phyloP scores from a whole-genome alignment of 2,329 filamentous ascomycete species.

The Colletotrichum destructivum region DNA sequence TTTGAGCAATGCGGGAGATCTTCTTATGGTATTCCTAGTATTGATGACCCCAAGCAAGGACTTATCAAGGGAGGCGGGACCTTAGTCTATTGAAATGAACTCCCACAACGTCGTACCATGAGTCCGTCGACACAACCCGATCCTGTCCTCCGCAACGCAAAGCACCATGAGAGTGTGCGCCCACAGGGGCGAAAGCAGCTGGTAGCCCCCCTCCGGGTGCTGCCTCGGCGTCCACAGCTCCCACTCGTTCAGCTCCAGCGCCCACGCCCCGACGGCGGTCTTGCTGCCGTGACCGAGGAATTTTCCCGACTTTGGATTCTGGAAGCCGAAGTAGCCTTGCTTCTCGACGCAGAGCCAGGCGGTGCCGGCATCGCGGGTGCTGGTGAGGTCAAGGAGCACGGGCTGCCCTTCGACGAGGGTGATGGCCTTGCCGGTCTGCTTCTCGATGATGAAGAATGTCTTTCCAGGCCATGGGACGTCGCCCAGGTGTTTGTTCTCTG shows the following conservation, averaged over 20 bases:
- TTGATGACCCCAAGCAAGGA: too few species aligned
- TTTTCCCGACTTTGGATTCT: constrained; percentile 51
- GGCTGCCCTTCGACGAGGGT: constrained; percentile 19
- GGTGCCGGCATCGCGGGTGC: not conserved
- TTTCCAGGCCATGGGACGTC: constrained; percentile 43
- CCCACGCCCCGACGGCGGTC: not conserved
- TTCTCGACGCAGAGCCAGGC: constrained; percentile 56
- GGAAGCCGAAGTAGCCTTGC: constrained; percentile 57
- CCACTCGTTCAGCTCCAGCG: not conserved
- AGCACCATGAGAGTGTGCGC: constrained; percentile 3
- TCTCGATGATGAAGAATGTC: constrained; percentile 43
- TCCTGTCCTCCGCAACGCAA: not conserved
- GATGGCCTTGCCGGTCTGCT: constrained; percentile 30
- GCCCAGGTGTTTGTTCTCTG: not conserved
- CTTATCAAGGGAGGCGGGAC: too few species aligned
- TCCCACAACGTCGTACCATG: constrained; percentile 22
- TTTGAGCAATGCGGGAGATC: too few species aligned
- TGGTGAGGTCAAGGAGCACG: constrained; percentile 15
- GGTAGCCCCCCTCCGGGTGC: constrained; percentile 18
- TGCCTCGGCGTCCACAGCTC: constrained; percentile 21
- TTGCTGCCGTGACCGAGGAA: constrained; percentile 52
- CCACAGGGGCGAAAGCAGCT: constrained; percentile 11
- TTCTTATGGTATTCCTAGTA: too few species aligned
- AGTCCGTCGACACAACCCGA: not conserved
- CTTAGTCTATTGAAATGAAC: not conserved